Base-by-base conservation (phyloP, 129 eudicot species). In the Flaveria trinervia region DNA sequence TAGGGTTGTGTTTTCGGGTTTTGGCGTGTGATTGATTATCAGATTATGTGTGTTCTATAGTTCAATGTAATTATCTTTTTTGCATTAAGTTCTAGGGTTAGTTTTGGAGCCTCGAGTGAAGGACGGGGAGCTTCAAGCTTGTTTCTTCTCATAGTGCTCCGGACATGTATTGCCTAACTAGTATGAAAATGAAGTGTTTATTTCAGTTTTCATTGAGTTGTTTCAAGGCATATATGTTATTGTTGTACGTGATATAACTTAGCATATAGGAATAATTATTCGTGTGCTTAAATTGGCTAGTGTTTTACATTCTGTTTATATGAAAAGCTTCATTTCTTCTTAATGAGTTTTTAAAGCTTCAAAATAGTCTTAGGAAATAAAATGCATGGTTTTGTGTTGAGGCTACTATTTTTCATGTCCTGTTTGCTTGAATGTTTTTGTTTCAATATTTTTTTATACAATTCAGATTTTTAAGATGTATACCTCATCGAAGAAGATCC, bases 91-190 rank as follows among this genome's bases (percentile, higher is more conserved):
- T 6, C 7, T 12, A 10, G 11, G 15, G 45, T 5, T 18, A 25
- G 44, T 49, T 61, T 11, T 80, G 83, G 84, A 80, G 79, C 79
- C 84, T 80, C 84, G 79, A 80, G 84, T 80, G 84, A 80, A 80
- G 84, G 65, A 73, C 80, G 75, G 71, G 13, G 75, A 74, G 84
- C 80, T 23, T 26, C 0, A 14, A 65, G 84, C 75, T 80, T 73
- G 6, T 70, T 80, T 80, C 84, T 80, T 80, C 84, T 80, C 84
- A 80, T 80, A 80, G 84, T 50, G 75, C 75, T 80, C 79, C 84
- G 20, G n/a, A 80, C 0, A 80, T 80, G 16, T 46, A 80, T 54
- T 45, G 84, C 84, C 75, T 74, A 1, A 15, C 7, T 6, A 9
- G 14, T 26, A 50, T 74, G 80, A 55, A 74, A 80, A 55, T 56